Percentiles rank a stretch among this genome's conserved stretches.
Conservation (phyloP, 2,329 filamentous ascomycete genomes). For the Cladosporium cucumerinum region DNA sequence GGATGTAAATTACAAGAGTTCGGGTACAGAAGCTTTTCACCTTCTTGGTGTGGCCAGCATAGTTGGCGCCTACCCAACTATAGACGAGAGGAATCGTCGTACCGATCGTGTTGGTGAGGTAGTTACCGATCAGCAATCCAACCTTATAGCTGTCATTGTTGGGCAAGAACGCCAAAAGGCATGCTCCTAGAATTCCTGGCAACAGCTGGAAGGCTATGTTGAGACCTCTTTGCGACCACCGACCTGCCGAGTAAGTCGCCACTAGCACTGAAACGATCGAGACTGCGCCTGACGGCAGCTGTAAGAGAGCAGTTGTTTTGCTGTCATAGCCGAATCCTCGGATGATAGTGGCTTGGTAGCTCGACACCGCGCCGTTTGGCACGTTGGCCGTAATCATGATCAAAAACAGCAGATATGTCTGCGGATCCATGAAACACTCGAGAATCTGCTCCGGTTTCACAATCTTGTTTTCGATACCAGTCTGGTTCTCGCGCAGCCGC, state of each 20-base stretch:
- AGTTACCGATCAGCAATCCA: constrained; percentile 40
- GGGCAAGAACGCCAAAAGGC: constrained; percentile 32
- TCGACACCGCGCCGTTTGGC: constrained; percentile 44
- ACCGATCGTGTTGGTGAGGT: constrained; percentile 40
- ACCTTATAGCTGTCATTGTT: constrained; percentile 37
- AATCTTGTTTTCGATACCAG: constrained; percentile 42
- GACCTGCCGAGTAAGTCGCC: constrained; percentile 29
- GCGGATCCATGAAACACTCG: constrained; percentile 61
- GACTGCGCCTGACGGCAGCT: constrained; percentile 59
- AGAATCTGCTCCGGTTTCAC: constrained; percentile 53
- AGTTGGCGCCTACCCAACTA: constrained; percentile 49
- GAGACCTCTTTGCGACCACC: constrained; percentile 30
- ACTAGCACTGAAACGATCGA: constrained; percentile 39
- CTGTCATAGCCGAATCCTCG: constrained; percentile 31
- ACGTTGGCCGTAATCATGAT: constrained; percentile 36
- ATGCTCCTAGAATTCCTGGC: constrained; percentile 30
- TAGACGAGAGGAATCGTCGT: constrained; percentile 37
- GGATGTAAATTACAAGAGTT: background rate
- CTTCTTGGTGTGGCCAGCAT: constrained; percentile 71
- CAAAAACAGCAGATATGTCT: constrained; percentile 41
- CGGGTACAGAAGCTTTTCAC: constrained; percentile 28
- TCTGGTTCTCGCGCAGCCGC: constrained; percentile 43
- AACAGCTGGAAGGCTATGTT: constrained; percentile 29
- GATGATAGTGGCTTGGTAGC: constrained; percentile 42
- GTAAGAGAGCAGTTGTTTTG: constrained; percentile 31